Conservation (phyloP, 23 red algal genomes). For the Agarophyton chilense region DNA sequence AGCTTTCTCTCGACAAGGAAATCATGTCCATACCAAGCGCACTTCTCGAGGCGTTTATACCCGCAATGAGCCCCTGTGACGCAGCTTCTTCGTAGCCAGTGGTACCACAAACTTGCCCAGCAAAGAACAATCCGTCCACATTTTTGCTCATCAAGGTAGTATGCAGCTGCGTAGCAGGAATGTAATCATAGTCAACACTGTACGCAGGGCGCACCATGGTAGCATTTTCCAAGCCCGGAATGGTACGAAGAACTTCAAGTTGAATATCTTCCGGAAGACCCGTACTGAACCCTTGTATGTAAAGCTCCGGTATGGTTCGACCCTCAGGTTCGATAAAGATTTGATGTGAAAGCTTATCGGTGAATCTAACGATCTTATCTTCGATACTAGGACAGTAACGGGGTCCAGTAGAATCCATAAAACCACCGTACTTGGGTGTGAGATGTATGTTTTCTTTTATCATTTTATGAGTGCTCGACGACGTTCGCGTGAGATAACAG, state of each 20-base stretch:
- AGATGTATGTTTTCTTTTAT: constrained; percentile 95
- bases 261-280: constrained; percentile 96
- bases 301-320: constrained; percentile 89
- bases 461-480: constrained; percentile 82
- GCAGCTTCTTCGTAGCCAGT: constrained; percentile 99
- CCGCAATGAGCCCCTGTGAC: constrained; percentile 90
- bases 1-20: constrained; percentile 74
- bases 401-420: constrained; percentile 92
- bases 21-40: constrained; percentile 59
- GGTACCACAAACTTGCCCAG: constrained; percentile 96
- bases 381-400: constrained; percentile 97
- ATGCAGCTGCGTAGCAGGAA: constrained; percentile 90
- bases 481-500: constrained; percentile 97
- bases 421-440: constrained; percentile 98
- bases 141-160: constrained; percentile 87
- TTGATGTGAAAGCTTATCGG: constrained; percentile 84
- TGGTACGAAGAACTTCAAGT: constrained; percentile 89
- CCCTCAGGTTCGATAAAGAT: constrained; percentile 99
- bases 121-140: constrained; percentile 89
- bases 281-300: constrained; percentile 97
- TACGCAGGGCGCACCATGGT: constrained; percentile 98
- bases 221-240: constrained; percentile 91
- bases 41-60: constrained; percentile 82
- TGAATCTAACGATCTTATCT: constrained; percentile 99
- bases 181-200: constrained; percentile 98